A percentile compares a stretch with the other conserved stretches of the same genome.
Conservation (phyloP, 192 early-diverging fungal genomes). For the Geranomyces variabilis region DNA sequence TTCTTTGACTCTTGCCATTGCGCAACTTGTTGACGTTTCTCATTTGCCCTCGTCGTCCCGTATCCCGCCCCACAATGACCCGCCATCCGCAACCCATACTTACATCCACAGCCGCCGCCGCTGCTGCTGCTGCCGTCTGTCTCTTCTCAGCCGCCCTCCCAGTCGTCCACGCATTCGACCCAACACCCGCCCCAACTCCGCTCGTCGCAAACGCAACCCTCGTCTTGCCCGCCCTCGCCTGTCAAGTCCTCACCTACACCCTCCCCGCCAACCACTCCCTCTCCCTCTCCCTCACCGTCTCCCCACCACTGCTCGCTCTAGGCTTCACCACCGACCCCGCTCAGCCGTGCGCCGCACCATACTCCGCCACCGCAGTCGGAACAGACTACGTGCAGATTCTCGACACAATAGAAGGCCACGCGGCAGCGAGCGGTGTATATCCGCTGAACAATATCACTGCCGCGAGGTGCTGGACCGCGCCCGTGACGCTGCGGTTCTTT, state of each 20-base stretch:
- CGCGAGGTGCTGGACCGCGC: slow-evolving; percentile 6
- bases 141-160: neutral
- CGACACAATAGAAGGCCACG: neutral
- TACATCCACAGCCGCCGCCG: neutral
- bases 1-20: too few relatives aligned
- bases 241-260: slow-evolving; percentile 15
- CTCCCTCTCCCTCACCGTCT: slow-evolving; percentile 7
- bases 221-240: slow-evolving; percentile 14
- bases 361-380: neutral
- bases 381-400: slow-evolving; percentile 1
- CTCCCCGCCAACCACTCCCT: slow-evolving; percentile 15
- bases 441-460: neutral
- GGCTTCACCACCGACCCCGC: slow-evolving; percentile 8
- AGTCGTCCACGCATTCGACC: slow-evolving; percentile 7
- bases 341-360: neutral
- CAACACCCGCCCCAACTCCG: neutral
- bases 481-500: slow-evolving; percentile 16
- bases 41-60: too few relatives aligned
- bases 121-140: neutral
- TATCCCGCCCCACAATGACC: too few relatives aligned
- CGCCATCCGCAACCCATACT: neutral
- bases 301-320: slow-evolving; percentile 17
- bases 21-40: too few relatives aligned
- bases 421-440: slow-evolving; percentile 2
- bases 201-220: slow-evolving; percentile 8